Base-by-base conservation (phyloP, 306 rosid species). In the Fragaria ananassa region DNA sequence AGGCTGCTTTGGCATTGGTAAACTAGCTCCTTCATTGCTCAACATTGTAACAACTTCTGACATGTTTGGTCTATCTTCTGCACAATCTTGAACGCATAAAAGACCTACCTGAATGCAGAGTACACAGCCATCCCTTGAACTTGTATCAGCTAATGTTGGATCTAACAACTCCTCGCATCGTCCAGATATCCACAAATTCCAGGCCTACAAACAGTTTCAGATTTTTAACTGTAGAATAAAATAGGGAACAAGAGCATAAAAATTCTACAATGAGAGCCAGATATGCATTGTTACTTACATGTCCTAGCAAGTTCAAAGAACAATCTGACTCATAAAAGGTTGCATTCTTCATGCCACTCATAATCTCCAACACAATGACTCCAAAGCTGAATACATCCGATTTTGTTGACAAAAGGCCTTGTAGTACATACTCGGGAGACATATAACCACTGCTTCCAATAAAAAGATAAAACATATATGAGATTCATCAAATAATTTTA, bases 51-150 rank as follows among this genome's bases (percentile, higher is more conserved):
- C 74, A 39, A 67, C 80, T 53, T 76, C 80, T 12, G 80, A 67
- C 80, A 76, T 76, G 27, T 74, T 67, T 67, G 80, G 80, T 39
- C 80, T 68, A n/a, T 76, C 80, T 39, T 76, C 80, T 27, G 74
- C 68, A 15, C 23, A 51, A 42, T 76, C 80, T 68, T 68, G 80
- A 23, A 68, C 80, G 8, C 80, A 76, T 18, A 68, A 68, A 17
- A 76, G 74, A 15, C 80, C 80, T 8, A 71, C 42, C 45, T 74
- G 79, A 23, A 80, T 66, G 79, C 60, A 74, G 53, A 66, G 10
- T 41, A 34, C 54, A 21, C 35, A 18, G 37, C 65, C 47, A 6
- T 44, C 25, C 42, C 5, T 19, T 74, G 75, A 58, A 44, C 74
- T 53, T 45, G 70, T 44, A 74, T 19, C 41, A 3, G 13, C 70